A percentile compares a stretch with the other conserved stretches of the same genome.
Conservation (phyloP, 192 early-diverging fungal species). For the Backusella sp. region DNA sequence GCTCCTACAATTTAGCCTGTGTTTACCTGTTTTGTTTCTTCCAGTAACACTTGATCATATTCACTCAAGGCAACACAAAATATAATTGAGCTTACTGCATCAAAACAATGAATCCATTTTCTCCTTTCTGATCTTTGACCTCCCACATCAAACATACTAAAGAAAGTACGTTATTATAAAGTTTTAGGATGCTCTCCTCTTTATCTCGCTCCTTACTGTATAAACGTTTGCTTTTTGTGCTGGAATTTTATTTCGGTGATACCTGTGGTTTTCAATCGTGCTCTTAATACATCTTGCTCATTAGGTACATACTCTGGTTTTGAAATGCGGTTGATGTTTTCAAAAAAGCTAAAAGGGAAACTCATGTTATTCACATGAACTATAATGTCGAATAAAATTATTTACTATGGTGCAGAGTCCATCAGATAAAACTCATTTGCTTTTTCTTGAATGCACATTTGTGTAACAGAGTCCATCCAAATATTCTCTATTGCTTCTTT, state of each 20-base stretch:
- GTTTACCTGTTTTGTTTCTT: conserved; percentile 71
- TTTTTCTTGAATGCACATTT: conserved; percentile 64
- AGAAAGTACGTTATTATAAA: not conserved
- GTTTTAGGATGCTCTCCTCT: not conserved
- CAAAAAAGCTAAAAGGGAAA: conserved; percentile 74
- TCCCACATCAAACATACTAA: conserved; percentile 85
- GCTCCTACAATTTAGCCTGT: not conserved
- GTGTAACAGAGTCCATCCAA: conserved; percentile 70
- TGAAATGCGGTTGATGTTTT: conserved; percentile 83
- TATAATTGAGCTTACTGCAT: conserved; percentile 86
- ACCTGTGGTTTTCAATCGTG: conserved; percentile 94
- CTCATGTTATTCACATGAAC: not conserved
- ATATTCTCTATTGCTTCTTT: conserved; percentile 69
- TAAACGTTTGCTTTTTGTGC: conserved; percentile 82
- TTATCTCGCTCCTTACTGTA: conserved; percentile 59
- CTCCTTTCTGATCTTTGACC: conserved; percentile 82
- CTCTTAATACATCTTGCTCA: conserved; percentile 90
- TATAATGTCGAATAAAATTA: not conserved
- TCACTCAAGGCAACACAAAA: conserved; percentile 92
- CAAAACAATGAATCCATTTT: conserved; percentile 90
- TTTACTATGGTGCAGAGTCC: conserved; percentile 90
- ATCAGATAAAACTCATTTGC: conserved; percentile 83
- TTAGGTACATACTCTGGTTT: conserved; percentile 82
- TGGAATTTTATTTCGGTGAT: conserved; percentile 94
- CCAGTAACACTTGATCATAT: conserved; percentile 90